Evolutionary conservation across 352 stramenopile species (phyloP), one percentile per base, ranked within the genome.

Genomic region (Halophytophthora batemanensis): DNA sequence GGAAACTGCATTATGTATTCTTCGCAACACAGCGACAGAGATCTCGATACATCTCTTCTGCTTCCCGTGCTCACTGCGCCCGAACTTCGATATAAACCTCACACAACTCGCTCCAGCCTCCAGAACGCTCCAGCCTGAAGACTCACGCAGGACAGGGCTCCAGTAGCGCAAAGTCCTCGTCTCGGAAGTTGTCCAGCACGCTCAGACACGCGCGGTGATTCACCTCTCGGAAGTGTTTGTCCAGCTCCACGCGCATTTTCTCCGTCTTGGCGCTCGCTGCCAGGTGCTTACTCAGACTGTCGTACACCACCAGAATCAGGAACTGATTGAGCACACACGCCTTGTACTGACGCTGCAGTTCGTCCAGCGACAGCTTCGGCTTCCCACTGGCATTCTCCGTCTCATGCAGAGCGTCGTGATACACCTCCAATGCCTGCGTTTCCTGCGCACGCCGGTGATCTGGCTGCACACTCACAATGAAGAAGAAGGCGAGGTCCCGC

Each of bases 401-500:
- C 10, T 43, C 29, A 1, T 36, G 39, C 23, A 86, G 62, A 7
- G 52, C 49, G 5, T 71, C 53, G 34, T 60, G 35, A 42, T 93
- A 93, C 19, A 71, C 21, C 23, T 71, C 35, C 8, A 90, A 45
- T 19, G 64, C 77, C 0, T 49, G 19, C 0, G 40, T 37, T 57
- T 93, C 82, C 11, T 73, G 46, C 22, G 40, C 45, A 31, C 55
- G 53, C 10, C 82, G 82, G 37, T 86, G 69, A 3, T 55, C 51
- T 1, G 71, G 52, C 17, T 68, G 66, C 17, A 90, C 80, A 55
- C 82, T 84, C 13, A 93, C 80, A 40, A 90, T 86, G 42, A 93
- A 93, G 46, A 93, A 84, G 64, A 93, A 93, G 17, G 72, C 79
- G 13, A 93, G 49, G 46, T 93, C 82, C 22, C 82, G 79, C 61